Conservation (phyloP, 1,284 basidiomycete species). For the Cryptococcus floricola region DNA sequence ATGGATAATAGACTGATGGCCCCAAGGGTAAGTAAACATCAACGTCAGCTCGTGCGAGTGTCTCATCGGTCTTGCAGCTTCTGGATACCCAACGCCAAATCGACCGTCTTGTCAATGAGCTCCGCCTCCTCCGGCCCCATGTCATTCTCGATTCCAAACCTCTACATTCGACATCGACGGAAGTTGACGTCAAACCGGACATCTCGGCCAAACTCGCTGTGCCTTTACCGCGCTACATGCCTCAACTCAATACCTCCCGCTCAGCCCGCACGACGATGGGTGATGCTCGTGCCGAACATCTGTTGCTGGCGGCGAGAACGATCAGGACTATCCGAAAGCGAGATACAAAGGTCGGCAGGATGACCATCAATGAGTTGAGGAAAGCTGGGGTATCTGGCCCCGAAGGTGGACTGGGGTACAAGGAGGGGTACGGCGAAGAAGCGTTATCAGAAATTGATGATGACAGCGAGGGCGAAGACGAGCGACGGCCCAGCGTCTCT, state of each 20-base stretch:
- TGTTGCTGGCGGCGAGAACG: conserved; percentile 43
- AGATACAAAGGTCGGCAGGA: conserved; percentile 28
- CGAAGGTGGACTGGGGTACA: conserved; percentile 41
- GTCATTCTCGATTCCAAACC: conserved; percentile 34
- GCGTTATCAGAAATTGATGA: conserved; percentile 19
- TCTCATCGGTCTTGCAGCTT: conserved; percentile 24
- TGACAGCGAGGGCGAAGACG: conserved; percentile 11
- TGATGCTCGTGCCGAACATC: conserved; percentile 46
- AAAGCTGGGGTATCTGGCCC: conserved; percentile 40
- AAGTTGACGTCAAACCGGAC: neutral
- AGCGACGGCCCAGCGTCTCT: neutral
- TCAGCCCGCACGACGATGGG: conserved; percentile 35
- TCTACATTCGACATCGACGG: neutral
- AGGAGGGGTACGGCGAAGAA: conserved; percentile 40
- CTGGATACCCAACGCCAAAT: conserved; percentile 46
- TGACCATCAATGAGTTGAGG: conserved; percentile 41
- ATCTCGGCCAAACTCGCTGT: neutral
- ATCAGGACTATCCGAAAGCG: conserved; percentile 35
- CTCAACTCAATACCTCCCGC: neutral
- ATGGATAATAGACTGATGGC: conserved; percentile 49
- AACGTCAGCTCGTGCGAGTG: neutral
- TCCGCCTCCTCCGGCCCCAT: conserved; percentile 42
- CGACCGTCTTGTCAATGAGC: conserved; percentile 45
- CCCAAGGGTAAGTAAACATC: conserved; percentile 31
- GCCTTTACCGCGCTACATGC: conserved; percentile 1